Conservation (phyloP, 441 rosid genomes). For the Gossypium schwendimanii region DNA sequence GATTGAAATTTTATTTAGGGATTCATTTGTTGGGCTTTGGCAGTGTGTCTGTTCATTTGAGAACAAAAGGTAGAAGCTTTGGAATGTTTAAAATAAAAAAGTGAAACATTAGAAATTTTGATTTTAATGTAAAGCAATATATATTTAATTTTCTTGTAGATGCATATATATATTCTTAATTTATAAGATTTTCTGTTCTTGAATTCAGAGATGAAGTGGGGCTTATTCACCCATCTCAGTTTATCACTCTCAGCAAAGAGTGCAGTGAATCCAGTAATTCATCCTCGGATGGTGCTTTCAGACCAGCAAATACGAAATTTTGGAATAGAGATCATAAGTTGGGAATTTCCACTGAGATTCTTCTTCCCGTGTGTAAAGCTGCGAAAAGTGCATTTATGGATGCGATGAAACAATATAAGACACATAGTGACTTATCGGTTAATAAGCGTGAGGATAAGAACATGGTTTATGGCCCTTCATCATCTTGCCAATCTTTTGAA, state of each 20-base stretch:
- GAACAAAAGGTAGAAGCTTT: not conserved
- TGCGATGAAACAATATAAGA: conserved; percentile 34
- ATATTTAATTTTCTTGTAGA: not conserved
- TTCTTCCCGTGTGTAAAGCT: conserved; percentile 49
- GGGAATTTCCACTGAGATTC: conserved; percentile 62
- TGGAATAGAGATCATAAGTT: conserved; percentile 74
- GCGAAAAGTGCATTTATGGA: conserved; percentile 50
- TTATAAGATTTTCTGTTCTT: not conserved
- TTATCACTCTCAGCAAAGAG: conserved; percentile 40
- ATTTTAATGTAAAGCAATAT: not conserved
- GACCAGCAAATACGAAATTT: conserved; percentile 27
- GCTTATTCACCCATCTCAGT: conserved; percentile 76
- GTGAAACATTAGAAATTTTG: not conserved
- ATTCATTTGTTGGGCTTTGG: not conserved
- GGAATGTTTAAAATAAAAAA: not conserved
- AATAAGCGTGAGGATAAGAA: conserved; percentile 13
- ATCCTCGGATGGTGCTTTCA: conserved; percentile 12
- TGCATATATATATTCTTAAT: not conserved
- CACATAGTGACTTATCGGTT: conserved; percentile 1
- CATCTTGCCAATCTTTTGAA: conserved; percentile 25
- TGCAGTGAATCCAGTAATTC: conserved; percentile 16
- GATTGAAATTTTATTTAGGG: not conserved
- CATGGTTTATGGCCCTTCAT: conserved; percentile 10
- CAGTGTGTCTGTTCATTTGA: not conserved
- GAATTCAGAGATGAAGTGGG: conserved; percentile 71